Conservation (phyloP, 352 stramenopile species). For the Pelagophyceae sp. region DNA sequence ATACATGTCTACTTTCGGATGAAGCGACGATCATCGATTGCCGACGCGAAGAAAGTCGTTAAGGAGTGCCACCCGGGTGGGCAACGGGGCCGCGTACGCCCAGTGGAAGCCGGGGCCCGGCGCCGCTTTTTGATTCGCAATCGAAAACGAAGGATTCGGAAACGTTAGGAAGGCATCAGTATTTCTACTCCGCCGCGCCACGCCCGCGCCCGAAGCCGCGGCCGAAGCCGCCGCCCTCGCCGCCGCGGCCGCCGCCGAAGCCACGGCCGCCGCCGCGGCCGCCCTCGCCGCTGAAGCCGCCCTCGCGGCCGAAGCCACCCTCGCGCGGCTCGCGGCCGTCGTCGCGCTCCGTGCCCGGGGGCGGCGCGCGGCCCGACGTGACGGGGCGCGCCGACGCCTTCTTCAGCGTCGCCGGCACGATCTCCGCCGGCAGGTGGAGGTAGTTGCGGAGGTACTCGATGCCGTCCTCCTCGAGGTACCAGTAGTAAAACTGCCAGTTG, state of each 20-base stretch:
- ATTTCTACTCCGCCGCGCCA: not conserved
- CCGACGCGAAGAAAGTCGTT: no score
- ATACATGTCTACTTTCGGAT: no score
- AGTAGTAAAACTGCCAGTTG: constrained; percentile 99
- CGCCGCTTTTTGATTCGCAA: no score
- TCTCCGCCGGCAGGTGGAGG: constrained; percentile 93
- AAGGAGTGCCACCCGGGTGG: no score
- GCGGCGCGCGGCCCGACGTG: not conserved
- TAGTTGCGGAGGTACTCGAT: constrained; percentile 98
- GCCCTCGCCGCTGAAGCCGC: constrained; percentile 5
- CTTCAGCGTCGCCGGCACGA: constrained; percentile 96
- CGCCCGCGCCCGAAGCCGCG: not conserved
- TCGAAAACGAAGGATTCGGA: no score
- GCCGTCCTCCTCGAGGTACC: constrained; percentile 96
- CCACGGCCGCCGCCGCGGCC: not conserved
- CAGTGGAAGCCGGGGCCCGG: no score
- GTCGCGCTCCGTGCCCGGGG: constrained; percentile 1
- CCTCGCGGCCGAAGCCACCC: constrained; percentile 2
- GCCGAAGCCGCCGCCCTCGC: constrained; percentile 1
- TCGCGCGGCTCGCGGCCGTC: not conserved
- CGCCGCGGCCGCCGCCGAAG: constrained; percentile 13
- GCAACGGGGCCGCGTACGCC: no score
- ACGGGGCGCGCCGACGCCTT: constrained; percentile 65
- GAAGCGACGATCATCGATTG: no score
- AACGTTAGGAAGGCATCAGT: no score